phyloP scores from a whole-genome alignment of 495 filamentous ascomycete species.

The Amphirosellinia nigrospora region DNA sequence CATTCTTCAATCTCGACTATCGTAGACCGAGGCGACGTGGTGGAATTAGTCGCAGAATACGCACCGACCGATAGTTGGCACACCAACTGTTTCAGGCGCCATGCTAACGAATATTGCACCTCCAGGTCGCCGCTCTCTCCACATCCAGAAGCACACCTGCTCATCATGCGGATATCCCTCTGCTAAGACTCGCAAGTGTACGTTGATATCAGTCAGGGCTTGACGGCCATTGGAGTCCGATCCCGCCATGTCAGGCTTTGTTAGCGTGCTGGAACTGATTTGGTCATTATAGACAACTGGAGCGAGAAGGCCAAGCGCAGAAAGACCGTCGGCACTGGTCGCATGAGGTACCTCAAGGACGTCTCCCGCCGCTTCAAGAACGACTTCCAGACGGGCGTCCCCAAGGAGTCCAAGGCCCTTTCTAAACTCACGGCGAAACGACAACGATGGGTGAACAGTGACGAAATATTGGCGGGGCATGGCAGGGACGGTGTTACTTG shows the following conservation, averaged over 20 bases:
- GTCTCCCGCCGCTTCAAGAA: slow-evolving; percentile 92
- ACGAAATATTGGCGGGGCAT: slow-evolving; percentile 35
- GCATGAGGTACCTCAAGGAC: slow-evolving; percentile 88
- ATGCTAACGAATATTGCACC: slow-evolving; percentile 11
- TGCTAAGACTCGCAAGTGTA: slow-evolving; percentile 98
- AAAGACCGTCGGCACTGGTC: slow-evolving; percentile 97
- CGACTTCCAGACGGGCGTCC: slow-evolving; percentile 89
- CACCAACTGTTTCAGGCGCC: background rate
- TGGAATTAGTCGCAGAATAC: slow-evolving; percentile 13
- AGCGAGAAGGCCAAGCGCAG: slow-evolving; percentile 98
- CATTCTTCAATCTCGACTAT: slow-evolving; percentile 12
- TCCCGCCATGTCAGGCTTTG: slow-evolving; percentile 28
- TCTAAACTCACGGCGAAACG: slow-evolving; percentile 34
- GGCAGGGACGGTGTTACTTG: slow-evolving; percentile 45
- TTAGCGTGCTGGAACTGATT: slow-evolving; percentile 28
- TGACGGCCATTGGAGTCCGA: background rate
- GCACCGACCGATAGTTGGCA: background rate
- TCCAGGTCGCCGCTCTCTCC: slow-evolving; percentile 89
- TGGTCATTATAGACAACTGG: slow-evolving; percentile 82
- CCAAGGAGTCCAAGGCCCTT: slow-evolving; percentile 80
- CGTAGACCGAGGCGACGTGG: background rate
- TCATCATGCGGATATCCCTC: slow-evolving; percentile 96
- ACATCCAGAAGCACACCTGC: slow-evolving; percentile 99
- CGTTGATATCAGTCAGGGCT: slow-evolving; percentile 50
- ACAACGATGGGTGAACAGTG: slow-evolving; percentile 34